Evolutionary conservation across 2,329 filamentous ascomycete species (phyloP), one percentile per base, ranked within the genome.

Genomic region (Fusarium palustre): DNA sequence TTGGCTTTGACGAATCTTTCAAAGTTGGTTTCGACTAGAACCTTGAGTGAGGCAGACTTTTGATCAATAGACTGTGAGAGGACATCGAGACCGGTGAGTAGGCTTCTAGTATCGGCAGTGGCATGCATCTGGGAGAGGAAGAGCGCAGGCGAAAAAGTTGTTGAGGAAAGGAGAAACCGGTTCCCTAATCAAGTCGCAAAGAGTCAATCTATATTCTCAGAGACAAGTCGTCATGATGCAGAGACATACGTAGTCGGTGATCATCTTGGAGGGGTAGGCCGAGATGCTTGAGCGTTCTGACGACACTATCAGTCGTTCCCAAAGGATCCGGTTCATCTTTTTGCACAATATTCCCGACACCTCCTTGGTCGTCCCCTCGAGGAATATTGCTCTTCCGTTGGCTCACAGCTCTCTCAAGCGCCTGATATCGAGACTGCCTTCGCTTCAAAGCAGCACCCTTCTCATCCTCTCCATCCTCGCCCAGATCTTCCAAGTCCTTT

Each of bases 1-100:
- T 99, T 99, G 43, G 96, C 96, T 68, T 93, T 91, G 58, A 99
- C 96, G 82, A 99, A 99, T 70, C 95, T 91, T 80, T 99, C 97
- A 77, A 99, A 99, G 79, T 99, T 99, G 69, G 93, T 95, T 79
- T 99, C 96, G 25, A 99, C 96, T 20, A 99, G 86, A 13, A 97
- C 92, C 78, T 99, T 99, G 65, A 99, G 87, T 6, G 94, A 97
- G 0, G 95, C 96, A 0, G 95, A 97, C 80, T 99, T 99, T 81
- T 98, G 93, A 75, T 98, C 96, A 75, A 99, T 99, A 1, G 95
- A 97, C 66, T 88, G 88, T 20, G 94, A 96, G 22, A 99, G 87
- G 62, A 92, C 90, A 71, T 97, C 92, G 22, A 99, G 87, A 5
- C 96, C 97, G 49, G 88, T 85, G 15, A 97, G 84, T 2, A 99